phyloP scores from a whole-genome alignment of 306 rosid genomes.

The Vigna radiata region DNA sequence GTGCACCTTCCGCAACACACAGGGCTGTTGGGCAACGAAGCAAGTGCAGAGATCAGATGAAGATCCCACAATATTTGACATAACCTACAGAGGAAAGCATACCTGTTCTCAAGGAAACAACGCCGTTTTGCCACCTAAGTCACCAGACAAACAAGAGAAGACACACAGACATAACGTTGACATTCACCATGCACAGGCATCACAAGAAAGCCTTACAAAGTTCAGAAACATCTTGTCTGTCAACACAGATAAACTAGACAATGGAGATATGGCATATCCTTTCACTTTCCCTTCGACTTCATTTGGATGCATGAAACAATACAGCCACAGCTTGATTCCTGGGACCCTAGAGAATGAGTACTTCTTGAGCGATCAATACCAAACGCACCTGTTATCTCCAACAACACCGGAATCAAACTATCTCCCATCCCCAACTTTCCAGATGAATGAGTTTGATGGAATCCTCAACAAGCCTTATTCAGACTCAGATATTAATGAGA shows the following conservation, averaged over 20 bases:
- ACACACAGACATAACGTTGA: conserved; percentile 14
- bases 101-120: conserved; percentile 75
- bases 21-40: conserved; percentile 86
- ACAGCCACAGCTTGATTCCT: conserved; percentile 52
- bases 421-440: conserved; percentile 51
- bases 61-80: conserved; percentile 73
- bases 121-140: conserved; percentile 54
- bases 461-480: conserved; percentile 48
- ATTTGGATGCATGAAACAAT: conserved; percentile 51
- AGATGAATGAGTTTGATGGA: conserved; percentile 51
- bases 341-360: conserved; percentile 47
- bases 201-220: conserved; percentile 43
- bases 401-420: conserved; percentile 54
- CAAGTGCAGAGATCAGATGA: conserved; percentile 97
- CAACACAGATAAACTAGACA: conserved; percentile 46
- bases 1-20: conserved; percentile 87
- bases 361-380: conserved; percentile 59
- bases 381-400: conserved; percentile 57
- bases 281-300: conserved; percentile 75
- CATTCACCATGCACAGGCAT: conserved; percentile 48
- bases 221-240: conserved; percentile 50
- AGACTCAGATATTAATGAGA: conserved; percentile 63
- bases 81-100: conserved; percentile 84
- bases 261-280: conserved; percentile 53
- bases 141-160: conserved; percentile 72